phyloP scores from a whole-genome alignment of 106 monocot species.

The Phalaenopsis aphrodite region DNA sequence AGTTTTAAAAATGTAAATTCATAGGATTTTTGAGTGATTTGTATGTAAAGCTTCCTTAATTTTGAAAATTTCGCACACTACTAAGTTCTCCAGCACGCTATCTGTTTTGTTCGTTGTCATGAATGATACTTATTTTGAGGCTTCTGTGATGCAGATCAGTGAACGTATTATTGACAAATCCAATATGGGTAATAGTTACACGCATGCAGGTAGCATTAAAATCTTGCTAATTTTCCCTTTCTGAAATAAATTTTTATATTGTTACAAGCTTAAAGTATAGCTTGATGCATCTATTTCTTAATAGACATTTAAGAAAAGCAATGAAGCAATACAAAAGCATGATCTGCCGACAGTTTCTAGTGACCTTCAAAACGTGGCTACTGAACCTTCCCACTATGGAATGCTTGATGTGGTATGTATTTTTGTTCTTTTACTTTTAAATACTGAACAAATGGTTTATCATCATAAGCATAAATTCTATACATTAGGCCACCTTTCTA shows the following conservation, averaged over 20 bases:
- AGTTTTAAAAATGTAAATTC: too few relatives aligned
- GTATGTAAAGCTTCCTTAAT: neutral
- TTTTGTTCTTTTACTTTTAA: neutral
- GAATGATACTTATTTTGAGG: neutral
- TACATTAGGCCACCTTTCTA: neutral
- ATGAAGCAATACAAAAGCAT: conserved; percentile 12
- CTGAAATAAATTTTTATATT: neutral
- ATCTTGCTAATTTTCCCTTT: neutral
- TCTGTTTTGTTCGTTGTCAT: neutral
- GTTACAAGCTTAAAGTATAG: neutral
- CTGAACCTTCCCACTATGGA: conserved; percentile 44
- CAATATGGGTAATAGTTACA: conserved; percentile 92
- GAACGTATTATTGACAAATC: conserved; percentile 94
- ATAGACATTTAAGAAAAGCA: conserved; percentile 66
- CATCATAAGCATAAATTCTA: neutral
- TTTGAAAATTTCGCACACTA: neutral
- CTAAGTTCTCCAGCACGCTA: neutral
- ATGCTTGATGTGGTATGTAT: conserved; percentile 54
- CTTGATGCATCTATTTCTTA: conserved; percentile 1
- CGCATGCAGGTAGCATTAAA: conserved; percentile 72
- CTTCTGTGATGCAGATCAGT: conserved; percentile 59
- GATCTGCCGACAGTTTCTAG: conserved; percentile 14
- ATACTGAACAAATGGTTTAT: too few relatives aligned
- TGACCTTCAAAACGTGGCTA: conserved; percentile 17
- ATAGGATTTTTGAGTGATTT: too few relatives aligned